Evolutionary conservation across 768 basidiomycete genomes (phyloP), one percentile per base, ranked within the genome.

Genomic region (Tricholoma bakamatsutake): DNA sequence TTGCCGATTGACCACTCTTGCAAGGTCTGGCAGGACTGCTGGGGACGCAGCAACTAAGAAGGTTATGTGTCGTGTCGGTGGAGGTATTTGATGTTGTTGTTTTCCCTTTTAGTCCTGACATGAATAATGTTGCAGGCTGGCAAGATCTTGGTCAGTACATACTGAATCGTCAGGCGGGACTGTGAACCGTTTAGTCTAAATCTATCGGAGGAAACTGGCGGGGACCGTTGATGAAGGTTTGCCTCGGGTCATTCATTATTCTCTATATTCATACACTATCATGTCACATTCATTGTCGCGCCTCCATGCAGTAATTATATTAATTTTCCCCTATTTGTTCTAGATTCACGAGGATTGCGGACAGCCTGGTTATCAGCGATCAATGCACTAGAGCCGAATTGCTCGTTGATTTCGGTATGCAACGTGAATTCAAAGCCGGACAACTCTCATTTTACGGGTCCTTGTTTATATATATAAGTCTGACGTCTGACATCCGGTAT

Each of bases 61-160:
- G 71, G 92, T 94, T 30, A 88, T 95, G 87, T 91, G 88, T 71
- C 84, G 92, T 57, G 87, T 94, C 58, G 92, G 92, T 46, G 90
- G 89, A 69, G 90, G 90, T 85, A 60, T 65, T 83, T 76, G 5
- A 51, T 46, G 56, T 57, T 34, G 52, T 35, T 55, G 18, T 37
- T 11, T 12, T 37, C 15, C 35, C 15, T 50, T 42, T 10, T 52
- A 2, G 56, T 33, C 53, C 55, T 63, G 56, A 61, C 57, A 50
- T 50, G 48, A 39, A 47, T 45, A 30, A 31, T 24, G 24, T 47
- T n/a, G 45, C 64, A 85, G 88, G 88, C 39, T 90, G 88, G 88
- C 89, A 90, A 63, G 87, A 90, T 72, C 73, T 91, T 57, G 82
- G 81, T 62, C 69, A 88, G 56, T 91, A 89, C 65, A 82, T 90